A percentile compares a stretch with the other conserved stretches of the same genome.
Evolutionary conservation across 2,329 filamentous ascomycete genomes (phyloP).

Genomic region (Cladophialophora immunda): DNA sequence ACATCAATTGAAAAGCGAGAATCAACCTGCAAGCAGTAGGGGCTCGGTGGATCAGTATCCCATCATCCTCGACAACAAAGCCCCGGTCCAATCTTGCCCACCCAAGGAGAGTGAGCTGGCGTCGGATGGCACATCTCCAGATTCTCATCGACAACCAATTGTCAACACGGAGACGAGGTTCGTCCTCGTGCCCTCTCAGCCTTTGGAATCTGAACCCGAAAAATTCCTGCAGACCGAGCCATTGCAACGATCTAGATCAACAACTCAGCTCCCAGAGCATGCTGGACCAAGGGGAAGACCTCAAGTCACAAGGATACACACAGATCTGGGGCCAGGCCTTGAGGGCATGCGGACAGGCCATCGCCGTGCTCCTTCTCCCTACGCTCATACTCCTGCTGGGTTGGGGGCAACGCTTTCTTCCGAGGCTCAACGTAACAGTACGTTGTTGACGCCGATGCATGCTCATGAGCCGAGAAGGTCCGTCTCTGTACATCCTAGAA

Average conservation of each 20-base stretch:
- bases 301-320: conserved; percentile 40
- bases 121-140: conserved; percentile 16
- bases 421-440: conserved; percentile 18
- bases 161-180: conserved; percentile 33
- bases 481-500: conserved; percentile 28
- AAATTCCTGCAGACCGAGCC: background rate
- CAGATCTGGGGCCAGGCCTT: conserved; percentile 32
- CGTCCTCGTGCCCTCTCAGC: conserved; percentile 28
- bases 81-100: conserved; percentile 3
- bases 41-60: conserved; percentile 57
- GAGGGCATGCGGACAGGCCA: conserved; percentile 30
- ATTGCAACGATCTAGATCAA: conserved; percentile 36
- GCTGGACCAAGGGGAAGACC: conserved; percentile 31
- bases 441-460: conserved; percentile 31
- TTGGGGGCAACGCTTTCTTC: conserved; percentile 14
- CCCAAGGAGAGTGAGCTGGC: conserved; percentile 7
- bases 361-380: conserved; percentile 39
- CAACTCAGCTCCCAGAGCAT: conserved; percentile 26
- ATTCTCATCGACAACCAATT: conserved; percentile 10
- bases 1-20: conserved; percentile 35
- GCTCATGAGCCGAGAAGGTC: conserved; percentile 28
- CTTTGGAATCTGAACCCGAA: conserved; percentile 17
- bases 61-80: conserved; percentile 49
- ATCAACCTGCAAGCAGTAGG: conserved; percentile 43
- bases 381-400: conserved; percentile 26